Conservation (phyloP, 1,284 basidiomycete species). For the Flammula alnicola region DNA sequence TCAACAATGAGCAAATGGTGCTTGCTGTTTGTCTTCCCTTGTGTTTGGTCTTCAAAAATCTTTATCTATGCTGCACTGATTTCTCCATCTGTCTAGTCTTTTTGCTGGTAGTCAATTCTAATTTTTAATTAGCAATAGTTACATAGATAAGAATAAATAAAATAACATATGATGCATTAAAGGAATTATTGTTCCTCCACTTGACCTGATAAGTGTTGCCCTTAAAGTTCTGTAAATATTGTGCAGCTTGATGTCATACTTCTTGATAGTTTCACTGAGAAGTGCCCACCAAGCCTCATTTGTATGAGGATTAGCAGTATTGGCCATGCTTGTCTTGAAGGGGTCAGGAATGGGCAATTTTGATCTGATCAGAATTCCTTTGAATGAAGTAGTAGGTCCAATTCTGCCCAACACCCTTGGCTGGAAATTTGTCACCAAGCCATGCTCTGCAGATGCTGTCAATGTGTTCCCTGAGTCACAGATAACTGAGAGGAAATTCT, state of each 20-base stretch:
- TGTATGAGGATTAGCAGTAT: slow-evolving; percentile 37
- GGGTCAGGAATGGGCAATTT: slow-evolving; percentile 30
- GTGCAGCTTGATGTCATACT: slow-evolving; percentile 26
- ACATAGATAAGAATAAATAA: slow-evolving; percentile 37
- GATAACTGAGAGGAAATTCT: slow-evolving; percentile 39
- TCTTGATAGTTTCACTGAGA: slow-evolving; percentile 26
- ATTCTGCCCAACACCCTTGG: slow-evolving; percentile 34
- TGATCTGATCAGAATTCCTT: slow-evolving; percentile 31
- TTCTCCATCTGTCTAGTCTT: not conserved
- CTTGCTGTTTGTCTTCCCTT: not conserved
- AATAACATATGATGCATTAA: slow-evolving; percentile 25
- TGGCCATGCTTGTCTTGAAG: slow-evolving; percentile 35
- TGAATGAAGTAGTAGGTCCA: slow-evolving; percentile 40
- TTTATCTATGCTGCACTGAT: not conserved
- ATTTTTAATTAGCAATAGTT: slow-evolving; percentile 27
- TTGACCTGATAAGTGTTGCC: slow-evolving; percentile 32
- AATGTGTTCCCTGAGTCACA: slow-evolving; percentile 34
- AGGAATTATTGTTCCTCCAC: slow-evolving; percentile 30
- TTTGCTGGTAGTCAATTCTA: slow-evolving; percentile 42
- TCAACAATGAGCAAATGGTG: not conserved
- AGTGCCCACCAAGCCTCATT: slow-evolving; percentile 34
- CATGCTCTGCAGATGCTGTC: slow-evolving; percentile 29
- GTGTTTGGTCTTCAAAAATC: not conserved
- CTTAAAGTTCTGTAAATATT: slow-evolving; percentile 33
- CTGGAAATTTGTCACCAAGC: slow-evolving; percentile 31